Percentiles rank a stretch among this genome's conserved stretches.
Evolutionary conservation across 164 flowering plant species (phyloP).

Genomic region (Euptelea pleiosperma): DNA sequence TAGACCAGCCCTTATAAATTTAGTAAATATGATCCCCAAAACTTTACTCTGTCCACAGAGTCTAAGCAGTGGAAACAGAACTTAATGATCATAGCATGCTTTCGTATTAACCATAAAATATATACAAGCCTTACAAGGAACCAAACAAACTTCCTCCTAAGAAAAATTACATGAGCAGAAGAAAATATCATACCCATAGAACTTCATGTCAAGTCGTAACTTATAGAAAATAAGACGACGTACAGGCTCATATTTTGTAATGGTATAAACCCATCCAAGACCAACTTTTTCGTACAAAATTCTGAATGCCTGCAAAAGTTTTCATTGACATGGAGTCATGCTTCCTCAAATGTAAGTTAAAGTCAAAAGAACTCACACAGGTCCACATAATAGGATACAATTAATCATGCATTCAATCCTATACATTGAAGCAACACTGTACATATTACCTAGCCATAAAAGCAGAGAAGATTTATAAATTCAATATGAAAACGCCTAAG

Average conservation of each 20-base stretch:
- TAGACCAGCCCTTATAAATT: too few species aligned
- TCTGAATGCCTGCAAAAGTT: conserved; percentile 70
- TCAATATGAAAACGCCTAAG: too few species aligned
- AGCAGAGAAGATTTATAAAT: too few species aligned
- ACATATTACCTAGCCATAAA: too few species aligned
- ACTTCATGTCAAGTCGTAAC: neutral
- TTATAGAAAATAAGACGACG: conserved; percentile 19
- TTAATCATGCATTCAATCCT: neutral
- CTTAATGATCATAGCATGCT: neutral
- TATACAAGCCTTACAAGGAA: neutral
- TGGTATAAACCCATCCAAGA: conserved; percentile 93
- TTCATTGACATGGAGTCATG: conserved; percentile 3
- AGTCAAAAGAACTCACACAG: neutral
- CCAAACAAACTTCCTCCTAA: too few species aligned
- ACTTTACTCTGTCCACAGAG: too few species aligned
- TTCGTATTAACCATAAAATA: neutral
- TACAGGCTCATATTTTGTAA: conserved; percentile 87
- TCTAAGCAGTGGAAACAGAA: too few species aligned
- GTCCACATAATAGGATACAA: neutral
- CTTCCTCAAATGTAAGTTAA: too few species aligned
- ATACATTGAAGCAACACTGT: neutral
- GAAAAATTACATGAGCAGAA: neutral
- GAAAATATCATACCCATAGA: too few species aligned
- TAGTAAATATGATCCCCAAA: too few species aligned
- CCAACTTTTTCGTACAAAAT: conserved; percentile 87